Base-by-base conservation (phyloP, 345 rosid genomes). In the Passiflora organensis region DNA sequence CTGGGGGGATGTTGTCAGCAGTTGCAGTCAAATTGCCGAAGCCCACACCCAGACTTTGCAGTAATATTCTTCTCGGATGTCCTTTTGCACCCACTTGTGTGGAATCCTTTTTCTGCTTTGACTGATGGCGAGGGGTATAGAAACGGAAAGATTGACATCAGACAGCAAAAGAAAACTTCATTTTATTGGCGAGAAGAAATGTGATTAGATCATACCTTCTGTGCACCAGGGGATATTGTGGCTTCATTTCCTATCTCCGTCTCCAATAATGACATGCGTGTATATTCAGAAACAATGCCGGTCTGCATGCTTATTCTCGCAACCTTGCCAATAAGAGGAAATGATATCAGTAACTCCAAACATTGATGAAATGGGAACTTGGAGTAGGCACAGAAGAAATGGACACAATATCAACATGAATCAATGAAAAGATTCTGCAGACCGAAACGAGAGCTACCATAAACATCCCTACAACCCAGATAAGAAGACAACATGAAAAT, bases 11-110 rank as follows among this genome's bases (percentile, higher is more conserved):
- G 66, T 93, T 85, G 34, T 83, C 89, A 0, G 66, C 62, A 1
- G 99, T 89, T 10, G 94, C 94, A 48, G 55, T 53, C 66, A 70
- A 53, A 65, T 86, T 67, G 18, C 99, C 99, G 13, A 89, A 93
- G 22, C 97, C 97, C 6, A 82, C 58, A 24, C 80, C 62, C 0
- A 78, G 80, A 56, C 55, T 72, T 28, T 58, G 76, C 46, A 89
- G 63, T 42, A 64, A 13, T 55, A 58, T 51, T 62, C 44, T 72
- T 56, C 63, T 69, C 14, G 63, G 72, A 43, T 28, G 34, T 8
- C 53, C 64, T 64, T 66, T 54, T 1, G 75, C 52, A 22, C 78
- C 83, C 43, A 56, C 60, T 60, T 72, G 72, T 51, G 46, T 56
- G 43, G 73, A 56, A 51, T 67, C 80, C 2, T 59, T 66, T 32